These are phyloP conservation scores for Dimargaris cristalligena DNA, from an alignment of 192 early-diverging fungal species.

Conservation along the genomic window DNA sequence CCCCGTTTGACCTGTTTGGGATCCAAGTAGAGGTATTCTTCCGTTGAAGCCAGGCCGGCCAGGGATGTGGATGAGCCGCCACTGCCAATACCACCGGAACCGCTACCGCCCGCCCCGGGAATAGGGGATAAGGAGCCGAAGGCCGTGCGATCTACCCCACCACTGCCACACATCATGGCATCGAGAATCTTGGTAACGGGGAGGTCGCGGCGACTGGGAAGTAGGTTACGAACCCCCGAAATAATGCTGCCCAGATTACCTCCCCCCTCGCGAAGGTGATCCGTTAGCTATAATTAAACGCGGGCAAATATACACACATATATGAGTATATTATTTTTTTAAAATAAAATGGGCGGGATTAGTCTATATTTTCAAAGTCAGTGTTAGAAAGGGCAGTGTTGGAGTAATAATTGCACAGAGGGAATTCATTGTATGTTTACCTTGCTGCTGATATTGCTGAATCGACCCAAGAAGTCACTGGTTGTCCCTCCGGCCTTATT, in stretches of 20 bases:
- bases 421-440: no score
- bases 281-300: no score
- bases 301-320: no score
- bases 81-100: no score
- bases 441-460: conserved; percentile 54
- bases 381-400: no score
- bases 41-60: conserved; percentile 17
- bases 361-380: no score
- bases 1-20: conserved; percentile 52
- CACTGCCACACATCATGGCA: conserved; percentile 59
- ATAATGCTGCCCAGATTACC: conserved; percentile 53
- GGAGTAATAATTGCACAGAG: no score
- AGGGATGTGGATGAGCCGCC: not conserved
- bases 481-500: conserved; percentile 6
- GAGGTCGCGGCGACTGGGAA: conserved; percentile 79
- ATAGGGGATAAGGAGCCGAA: not conserved
- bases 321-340: no score
- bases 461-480: conserved; percentile 36
- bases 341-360: no score
- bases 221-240: conserved; percentile 86
- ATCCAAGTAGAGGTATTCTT: conserved; percentile 83
- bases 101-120: not conserved
- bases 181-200: conserved; percentile 74
- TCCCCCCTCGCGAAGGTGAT: conserved; percentile 48
- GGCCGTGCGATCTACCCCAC: conserved; percentile 22